phyloP scores from a whole-genome alignment of 331 rosid genomes.

The Prunus yedoensis region DNA sequence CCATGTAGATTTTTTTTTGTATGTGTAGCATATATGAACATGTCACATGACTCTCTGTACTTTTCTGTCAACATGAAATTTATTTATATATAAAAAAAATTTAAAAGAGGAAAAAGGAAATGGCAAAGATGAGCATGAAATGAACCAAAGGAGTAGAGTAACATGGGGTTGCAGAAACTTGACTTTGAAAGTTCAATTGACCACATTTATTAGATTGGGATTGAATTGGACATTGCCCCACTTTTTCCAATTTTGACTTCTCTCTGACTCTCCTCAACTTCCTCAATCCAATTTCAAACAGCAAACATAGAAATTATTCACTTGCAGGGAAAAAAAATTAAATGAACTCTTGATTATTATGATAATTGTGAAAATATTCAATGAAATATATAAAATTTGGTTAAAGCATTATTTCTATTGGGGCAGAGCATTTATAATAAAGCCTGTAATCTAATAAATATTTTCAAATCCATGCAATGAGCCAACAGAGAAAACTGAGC shows the following conservation, averaged over 20 bases:
- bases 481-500: neutral
- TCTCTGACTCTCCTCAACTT: neutral
- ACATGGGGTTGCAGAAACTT: slow-evolving; percentile 8
- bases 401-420: too few species aligned
- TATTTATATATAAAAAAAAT: too few species aligned
- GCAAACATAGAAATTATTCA: neutral
- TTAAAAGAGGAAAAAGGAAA: neutral
- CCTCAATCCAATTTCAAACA: neutral
- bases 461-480: slow-evolving; percentile 1
- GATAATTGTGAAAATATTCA: too few species aligned
- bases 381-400: too few species aligned
- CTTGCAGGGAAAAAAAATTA: neutral
- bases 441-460: too few species aligned
- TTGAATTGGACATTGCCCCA: neutral
- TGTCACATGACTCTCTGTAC: neutral
- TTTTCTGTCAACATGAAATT: neutral
- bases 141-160: neutral
- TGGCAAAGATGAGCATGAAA: neutral
- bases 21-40: neutral
- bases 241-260: neutral
- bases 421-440: too few species aligned
- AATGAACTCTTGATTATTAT: too few species aligned
- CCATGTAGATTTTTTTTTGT: neutral
- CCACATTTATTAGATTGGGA: neutral
- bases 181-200: neutral